Evolutionary conservation across 768 basidiomycete species (phyloP), one percentile per base, ranked within the genome.

Genomic region (Collybia mongolica): DNA sequence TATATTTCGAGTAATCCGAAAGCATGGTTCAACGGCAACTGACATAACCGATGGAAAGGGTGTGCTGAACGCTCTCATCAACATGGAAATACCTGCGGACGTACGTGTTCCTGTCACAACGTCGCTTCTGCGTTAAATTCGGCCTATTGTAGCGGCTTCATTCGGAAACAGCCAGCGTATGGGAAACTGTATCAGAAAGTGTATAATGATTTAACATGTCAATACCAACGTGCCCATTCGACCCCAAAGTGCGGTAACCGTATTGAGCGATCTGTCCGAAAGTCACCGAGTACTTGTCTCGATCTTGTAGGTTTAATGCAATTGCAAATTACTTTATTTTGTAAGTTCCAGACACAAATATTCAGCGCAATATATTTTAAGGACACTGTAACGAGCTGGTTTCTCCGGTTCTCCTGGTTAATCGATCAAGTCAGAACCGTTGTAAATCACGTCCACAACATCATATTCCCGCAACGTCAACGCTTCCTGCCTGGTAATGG

Each of bases 51-150:
- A 52, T 28, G 7, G 18, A 32, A 39, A 73, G 71, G 83, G 77
- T 39, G 76, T 85, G 11, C 69, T 89, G 35, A 77, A 82, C 52
- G 81, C 85, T 1, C 70, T 87, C 45, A 63, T 64, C 20, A 69
- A 70, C 46, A 70, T 76, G 48, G 65, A 71, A 22, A 76, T 87
- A 53, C 67, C 75, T 38, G 53, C 64, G 46, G 73, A 82, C 46
- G 86, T 86, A 65, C 65, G 78, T 70, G 42, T 32, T 44, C 46
- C 49, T 46, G 36, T 50, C 26, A 32, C 17, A 6, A 23, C 24
- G 1, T 38, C 48, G 39, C 46, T 53, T 4, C 41, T 51, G 17
- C n/a, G 36, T 54, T 38, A 20, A 32, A 17, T 15, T 39, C 18
- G 9, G 17, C 24, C 19, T 28, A 23, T 47, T 49, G 48, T 53